Evolutionary conservation across 192 early-diverging fungal species (phyloP).

Genomic region (Coemansia reversa): DNA sequence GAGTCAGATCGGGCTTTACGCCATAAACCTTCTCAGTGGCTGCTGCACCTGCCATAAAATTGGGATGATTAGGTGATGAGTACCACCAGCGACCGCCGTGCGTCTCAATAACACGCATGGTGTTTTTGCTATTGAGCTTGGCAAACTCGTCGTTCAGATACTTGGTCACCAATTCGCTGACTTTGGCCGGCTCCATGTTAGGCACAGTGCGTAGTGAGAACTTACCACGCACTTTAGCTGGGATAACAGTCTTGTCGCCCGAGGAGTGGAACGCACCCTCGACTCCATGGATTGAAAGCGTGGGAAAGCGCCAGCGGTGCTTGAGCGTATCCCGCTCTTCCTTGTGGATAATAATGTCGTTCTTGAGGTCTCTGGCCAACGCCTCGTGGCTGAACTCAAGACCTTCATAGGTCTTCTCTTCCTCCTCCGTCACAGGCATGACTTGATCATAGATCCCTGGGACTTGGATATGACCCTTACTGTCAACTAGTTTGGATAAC

Average conservation of each 20-base stretch:
- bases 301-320: conserved; percentile 92
- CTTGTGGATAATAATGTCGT: conserved; percentile 73
- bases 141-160: conserved; percentile 82
- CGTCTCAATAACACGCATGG: conserved; percentile 65
- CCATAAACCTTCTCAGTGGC: conserved; percentile 91
- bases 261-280: conserved; percentile 94
- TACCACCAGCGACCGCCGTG: conserved; percentile 93
- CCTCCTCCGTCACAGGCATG: conserved; percentile 76
- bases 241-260: conserved; percentile 97
- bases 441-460: conserved; percentile 94
- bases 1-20: conserved; percentile 91
- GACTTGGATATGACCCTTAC: conserved; percentile 85
- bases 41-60: conserved; percentile 89
- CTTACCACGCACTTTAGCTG: conserved; percentile 93
- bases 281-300: conserved; percentile 94
- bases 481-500: conserved; percentile 80
- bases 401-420: conserved; percentile 76
- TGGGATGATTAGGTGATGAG: conserved; percentile 85
- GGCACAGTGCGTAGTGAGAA: conserved; percentile 97
- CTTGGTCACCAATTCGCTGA: conserved; percentile 71
- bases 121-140: conserved; percentile 90
- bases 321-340: conserved; percentile 78
- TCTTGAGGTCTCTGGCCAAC: conserved; percentile 72
- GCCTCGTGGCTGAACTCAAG: conserved; percentile 70
- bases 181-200: conserved; percentile 83